Evolutionary conservation across 2,329 filamentous ascomycete species (phyloP).

Genomic region (Aspergillus sp.): DNA sequence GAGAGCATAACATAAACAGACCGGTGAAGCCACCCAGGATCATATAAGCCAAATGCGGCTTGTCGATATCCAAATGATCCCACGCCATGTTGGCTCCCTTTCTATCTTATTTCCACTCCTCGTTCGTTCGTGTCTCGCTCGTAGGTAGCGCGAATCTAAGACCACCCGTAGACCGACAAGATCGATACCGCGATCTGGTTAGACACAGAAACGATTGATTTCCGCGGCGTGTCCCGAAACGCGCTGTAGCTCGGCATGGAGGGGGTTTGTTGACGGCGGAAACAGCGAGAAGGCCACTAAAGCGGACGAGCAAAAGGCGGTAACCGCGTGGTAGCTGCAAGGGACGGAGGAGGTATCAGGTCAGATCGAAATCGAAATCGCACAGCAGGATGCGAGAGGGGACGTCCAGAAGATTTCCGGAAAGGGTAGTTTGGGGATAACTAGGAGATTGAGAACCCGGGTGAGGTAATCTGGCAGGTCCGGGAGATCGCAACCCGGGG

Average conservation of each 20-base stretch:
- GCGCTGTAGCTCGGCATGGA: constrained; percentile 19
- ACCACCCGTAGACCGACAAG: not conserved
- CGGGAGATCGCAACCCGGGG: not conserved
- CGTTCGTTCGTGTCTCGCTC: no score
- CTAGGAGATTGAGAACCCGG: not conserved
- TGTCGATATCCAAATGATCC: constrained; percentile 62
- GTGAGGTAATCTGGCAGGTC: not conserved
- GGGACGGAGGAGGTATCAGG: constrained; percentile 4
- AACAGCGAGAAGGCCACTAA: not conserved
- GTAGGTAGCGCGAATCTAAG: no score
- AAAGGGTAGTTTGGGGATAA: not conserved
- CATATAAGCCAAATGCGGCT: constrained; percentile 95
- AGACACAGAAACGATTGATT: constrained; percentile 17
- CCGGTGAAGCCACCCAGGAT: constrained; percentile 96
- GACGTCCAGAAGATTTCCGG: not conserved
- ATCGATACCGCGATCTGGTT: constrained; percentile 2
- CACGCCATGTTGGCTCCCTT: constrained; percentile 38
- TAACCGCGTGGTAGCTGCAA: not conserved
- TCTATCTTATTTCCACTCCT: not conserved
- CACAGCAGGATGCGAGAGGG: not conserved
- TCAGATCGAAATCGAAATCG: constrained; percentile 5
- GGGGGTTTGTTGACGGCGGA: not conserved
- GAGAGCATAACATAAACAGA: constrained; percentile 96
- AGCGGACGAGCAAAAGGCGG: not conserved
- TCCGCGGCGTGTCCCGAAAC: constrained; percentile 16